Base-by-base conservation (phyloP, 2,329 filamentous ascomycete genomes). In the Colletotrichum siamense region DNA sequence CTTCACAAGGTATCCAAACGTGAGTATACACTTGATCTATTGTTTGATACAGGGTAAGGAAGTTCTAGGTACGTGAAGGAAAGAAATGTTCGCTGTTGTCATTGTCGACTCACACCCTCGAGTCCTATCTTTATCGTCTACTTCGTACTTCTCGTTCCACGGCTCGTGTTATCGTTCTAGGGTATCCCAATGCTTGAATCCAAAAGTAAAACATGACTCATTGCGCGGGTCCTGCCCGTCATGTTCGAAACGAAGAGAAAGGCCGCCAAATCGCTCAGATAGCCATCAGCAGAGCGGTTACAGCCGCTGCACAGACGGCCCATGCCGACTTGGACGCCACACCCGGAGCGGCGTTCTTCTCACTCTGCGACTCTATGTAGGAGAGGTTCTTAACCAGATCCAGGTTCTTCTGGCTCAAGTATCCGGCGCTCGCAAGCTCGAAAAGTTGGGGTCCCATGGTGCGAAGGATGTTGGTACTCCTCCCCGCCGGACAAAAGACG, bases 401-500 rank as follows among this genome's bases (percentile, higher is more conserved):
- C 66, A 78, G 32, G 70, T 69, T 81, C 61, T 84, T 82, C 49
- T 79, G 81, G 0, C 79, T 83, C 36, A 90, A 80, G 24, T 80
- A 81, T 1, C 88, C 87, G 2, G 84, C 83, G 13, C 82, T 84
- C 24, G 87, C 89, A 24, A 92, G 82, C 76, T 86, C 83, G 28
- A 85, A 84, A 79, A 92, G 82, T 81, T 92, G 86, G 15, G 85
- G 80, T 18, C 87, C 86, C 79, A 92, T 87, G 7, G 89, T 88
- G 34, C 83, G 84, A 39, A 92, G 82, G 76, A 93, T 93, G 79
- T 92, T 88, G 49, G 91, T 92, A 77, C 90, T 92, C 67, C 91
- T 83, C 12, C 91, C 91, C 15, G 81, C 82, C 2, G 95, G 95
- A 82, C 95, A 97, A 83, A 97, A 95, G 12, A 94, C 89, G 16